A percentile compares a stretch with the other conserved stretches of the same genome.
Evolutionary conservation across 805 yeast genomes (phyloP).

Genomic region (Tetrapisispora namnaoensis): DNA sequence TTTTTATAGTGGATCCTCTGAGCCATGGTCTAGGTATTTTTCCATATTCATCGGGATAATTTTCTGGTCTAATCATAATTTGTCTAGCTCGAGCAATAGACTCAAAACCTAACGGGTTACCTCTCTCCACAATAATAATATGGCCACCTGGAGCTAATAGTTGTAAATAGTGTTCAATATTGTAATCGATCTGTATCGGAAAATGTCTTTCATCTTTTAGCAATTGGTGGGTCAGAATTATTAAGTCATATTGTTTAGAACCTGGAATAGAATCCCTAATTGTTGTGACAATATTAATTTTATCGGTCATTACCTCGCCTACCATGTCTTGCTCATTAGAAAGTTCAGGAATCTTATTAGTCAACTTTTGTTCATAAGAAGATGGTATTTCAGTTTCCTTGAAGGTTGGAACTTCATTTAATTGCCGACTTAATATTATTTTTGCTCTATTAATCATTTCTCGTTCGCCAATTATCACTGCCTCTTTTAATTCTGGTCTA

Average conservation of each 20-base stretch:
- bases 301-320: conserved; percentile 48
- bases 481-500: conserved; percentile 54
- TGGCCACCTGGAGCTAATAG: conserved; percentile 71
- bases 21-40: conserved; percentile 64
- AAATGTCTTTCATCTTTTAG: conserved; percentile 49
- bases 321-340: conserved; percentile 28
- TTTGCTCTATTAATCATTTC: conserved; percentile 79
- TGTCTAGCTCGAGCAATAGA: conserved; percentile 84
- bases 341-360: conserved; percentile 8
- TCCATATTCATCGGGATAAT: conserved; percentile 42
- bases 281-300: conserved; percentile 44
- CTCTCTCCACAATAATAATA: conserved; percentile 73
- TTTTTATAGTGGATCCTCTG: conserved; percentile 35
- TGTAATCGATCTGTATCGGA: conserved; percentile 66
- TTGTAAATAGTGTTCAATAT: conserved; percentile 46
- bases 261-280: conserved; percentile 45
- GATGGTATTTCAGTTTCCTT: background rate
- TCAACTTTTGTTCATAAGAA: conserved; percentile 3
- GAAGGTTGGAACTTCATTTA: conserved; percentile 34
- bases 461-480: conserved; percentile 57
- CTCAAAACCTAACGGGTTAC: conserved; percentile 85
- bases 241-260: conserved; percentile 57
- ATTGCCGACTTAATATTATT: conserved; percentile 60
- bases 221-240: conserved; percentile 74
- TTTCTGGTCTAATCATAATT: conserved; percentile 78